phyloP scores from a whole-genome alignment of 176 grass and related monocot genomes.

The Oryza brachyantha region DNA sequence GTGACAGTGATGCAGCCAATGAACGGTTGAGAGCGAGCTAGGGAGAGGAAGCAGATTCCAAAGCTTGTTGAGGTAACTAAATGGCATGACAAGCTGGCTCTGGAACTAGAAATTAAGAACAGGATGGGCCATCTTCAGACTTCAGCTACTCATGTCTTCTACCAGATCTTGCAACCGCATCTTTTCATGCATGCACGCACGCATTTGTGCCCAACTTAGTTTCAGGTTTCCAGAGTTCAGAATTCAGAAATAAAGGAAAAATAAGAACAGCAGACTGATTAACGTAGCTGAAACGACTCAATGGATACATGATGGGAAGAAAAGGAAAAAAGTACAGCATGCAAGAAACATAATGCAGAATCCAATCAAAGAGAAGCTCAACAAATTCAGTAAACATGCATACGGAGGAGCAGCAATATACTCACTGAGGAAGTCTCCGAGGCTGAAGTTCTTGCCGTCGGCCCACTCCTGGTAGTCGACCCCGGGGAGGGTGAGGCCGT shows the following conservation, averaged over 20 bases:
- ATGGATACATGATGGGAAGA: background rate
- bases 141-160: background rate
- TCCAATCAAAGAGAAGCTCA: background rate
- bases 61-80: background rate
- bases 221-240: background rate
- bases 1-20: background rate
- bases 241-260: background rate
- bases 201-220: background rate
- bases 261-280: too few species aligned
- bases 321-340: background rate
- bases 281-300: too few species aligned
- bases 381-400: background rate
- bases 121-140: background rate
- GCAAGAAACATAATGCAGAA: background rate
- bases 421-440: constrained; percentile 99
- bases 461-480: constrained; percentile 93
- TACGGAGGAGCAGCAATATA: background rate
- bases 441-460: constrained; percentile 77
- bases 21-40: background rate
- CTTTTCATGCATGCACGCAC: too few species aligned
- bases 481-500: constrained; percentile 44
- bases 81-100: background rate
- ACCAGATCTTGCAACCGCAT: background rate
- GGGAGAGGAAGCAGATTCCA: background rate
- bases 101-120: background rate